Evolutionary conservation across 441 rosid species (phyloP).

Genomic region (Manihot esculenta): DNA sequence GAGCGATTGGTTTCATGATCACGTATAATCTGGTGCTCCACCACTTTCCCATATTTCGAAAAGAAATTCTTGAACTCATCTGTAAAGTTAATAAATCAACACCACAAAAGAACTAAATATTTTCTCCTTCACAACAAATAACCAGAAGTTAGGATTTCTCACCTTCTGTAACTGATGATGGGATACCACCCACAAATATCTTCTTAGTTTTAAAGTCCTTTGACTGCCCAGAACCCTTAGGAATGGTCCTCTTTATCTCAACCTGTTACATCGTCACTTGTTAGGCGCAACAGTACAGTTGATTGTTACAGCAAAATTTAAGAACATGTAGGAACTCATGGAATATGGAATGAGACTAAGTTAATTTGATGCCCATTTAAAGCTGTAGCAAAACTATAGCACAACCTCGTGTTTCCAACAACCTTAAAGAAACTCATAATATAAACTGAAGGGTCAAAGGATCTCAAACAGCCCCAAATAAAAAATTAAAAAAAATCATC

Average conservation of each 20-base stretch:
- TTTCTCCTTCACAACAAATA: background rate
- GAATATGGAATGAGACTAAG: background rate
- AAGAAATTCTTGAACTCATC: conserved; percentile 77
- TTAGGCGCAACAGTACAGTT: background rate
- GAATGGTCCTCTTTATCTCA: conserved; percentile 90
- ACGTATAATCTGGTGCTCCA: conserved; percentile 78
- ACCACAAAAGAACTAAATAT: background rate
- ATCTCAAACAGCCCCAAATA: background rate
- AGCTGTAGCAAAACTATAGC: no score
- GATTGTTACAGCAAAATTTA: background rate
- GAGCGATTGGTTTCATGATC: conserved; percentile 91
- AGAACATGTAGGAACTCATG: background rate
- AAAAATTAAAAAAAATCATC: background rate
- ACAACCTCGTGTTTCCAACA: no score
- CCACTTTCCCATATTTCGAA: conserved; percentile 63
- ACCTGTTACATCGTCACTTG: conserved; percentile 44
- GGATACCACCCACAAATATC: conserved; percentile 92
- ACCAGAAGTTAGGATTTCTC: conserved; percentile 8
- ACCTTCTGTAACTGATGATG: conserved; percentile 77
- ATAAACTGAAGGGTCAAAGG: background rate
- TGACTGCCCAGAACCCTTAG: conserved; percentile 74
- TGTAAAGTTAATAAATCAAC: conserved; percentile 28
- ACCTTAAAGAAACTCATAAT: background rate
- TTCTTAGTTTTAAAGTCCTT: conserved; percentile 85
- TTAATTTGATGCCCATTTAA: no score